These are phyloP conservation scores for Aquilaria sinensis DNA, from an alignment of 345 rosid species.

Conservation along the genomic window DNA sequence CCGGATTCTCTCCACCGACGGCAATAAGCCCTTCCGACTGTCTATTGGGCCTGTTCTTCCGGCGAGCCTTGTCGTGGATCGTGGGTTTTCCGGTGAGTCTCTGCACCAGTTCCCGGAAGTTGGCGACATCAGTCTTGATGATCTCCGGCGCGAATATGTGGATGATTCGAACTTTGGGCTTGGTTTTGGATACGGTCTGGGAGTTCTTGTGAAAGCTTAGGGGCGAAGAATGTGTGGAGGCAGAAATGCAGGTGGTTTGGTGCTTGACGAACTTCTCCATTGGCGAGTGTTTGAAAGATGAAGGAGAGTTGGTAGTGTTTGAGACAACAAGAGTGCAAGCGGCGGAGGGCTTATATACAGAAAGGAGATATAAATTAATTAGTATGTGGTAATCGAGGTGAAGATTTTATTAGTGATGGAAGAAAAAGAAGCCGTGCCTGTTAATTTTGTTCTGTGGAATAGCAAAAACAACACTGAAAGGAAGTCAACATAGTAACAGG, in stretches of 20 bases:
- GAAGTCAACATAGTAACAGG: constrained; percentile 18
- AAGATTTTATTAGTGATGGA: background rate
- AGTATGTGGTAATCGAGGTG: background rate
- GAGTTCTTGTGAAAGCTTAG: constrained; percentile 45
- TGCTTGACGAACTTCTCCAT: constrained; percentile 37
- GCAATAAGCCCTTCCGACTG: constrained; percentile 6
- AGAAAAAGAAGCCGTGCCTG: constrained; percentile 20
- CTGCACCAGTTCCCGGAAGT: constrained; percentile 86
- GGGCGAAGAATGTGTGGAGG: constrained; percentile 25
- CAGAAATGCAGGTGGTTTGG: constrained; percentile 10
- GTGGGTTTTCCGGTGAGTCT: constrained; percentile 84
- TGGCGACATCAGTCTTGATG: constrained; percentile 84
- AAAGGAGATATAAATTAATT: constrained; percentile 1
- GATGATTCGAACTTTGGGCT: constrained; percentile 78
- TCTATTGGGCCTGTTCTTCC: constrained; percentile 12
- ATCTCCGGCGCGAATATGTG: constrained; percentile 94
- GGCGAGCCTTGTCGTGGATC: constrained; percentile 16
- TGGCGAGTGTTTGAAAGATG: constrained; percentile 10
- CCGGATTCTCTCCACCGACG: background rate
- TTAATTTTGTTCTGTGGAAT: background rate
- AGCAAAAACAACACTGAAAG: constrained; percentile 12
- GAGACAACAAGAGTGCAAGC: background rate
- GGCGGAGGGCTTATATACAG: constrained; percentile 18
- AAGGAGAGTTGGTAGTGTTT: constrained; percentile 28
- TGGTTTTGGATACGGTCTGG: constrained; percentile 42